Evolutionary conservation across 1,284 basidiomycete genomes (phyloP).

Genomic region (Heterobasidion parviporum): DNA sequence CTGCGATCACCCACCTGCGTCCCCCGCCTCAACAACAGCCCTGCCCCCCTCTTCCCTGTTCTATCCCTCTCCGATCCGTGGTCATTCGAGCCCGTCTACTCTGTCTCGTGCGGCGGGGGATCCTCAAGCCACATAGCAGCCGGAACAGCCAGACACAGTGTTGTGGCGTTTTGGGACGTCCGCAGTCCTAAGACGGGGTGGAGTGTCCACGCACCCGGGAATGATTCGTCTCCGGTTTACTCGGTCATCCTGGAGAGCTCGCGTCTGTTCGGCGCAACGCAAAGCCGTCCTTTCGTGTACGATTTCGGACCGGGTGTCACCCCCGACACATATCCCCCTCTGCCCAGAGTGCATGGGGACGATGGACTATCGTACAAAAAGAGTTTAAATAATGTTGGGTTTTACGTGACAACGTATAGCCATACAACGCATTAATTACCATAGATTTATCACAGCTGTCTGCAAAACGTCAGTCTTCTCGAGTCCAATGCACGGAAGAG

Average conservation of each 20-base stretch:
- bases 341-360: constrained; percentile 24
- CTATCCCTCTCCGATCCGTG: constrained; percentile 56
- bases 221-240: constrained; percentile 69
- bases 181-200: constrained; percentile 51
- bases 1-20: constrained; percentile 37
- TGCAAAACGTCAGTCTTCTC: too few species aligned
- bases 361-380: constrained; percentile 32
- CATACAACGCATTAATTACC: constrained; percentile 7
- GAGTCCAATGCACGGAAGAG: not conserved
- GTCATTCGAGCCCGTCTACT: constrained; percentile 65
- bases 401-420: constrained; percentile 35
- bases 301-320: constrained; percentile 66
- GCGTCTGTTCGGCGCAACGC: constrained; percentile 65
- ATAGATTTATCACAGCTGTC: not conserved
- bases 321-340: constrained; percentile 45
- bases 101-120: constrained; percentile 62
- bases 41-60: constrained; percentile 38
- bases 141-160: constrained; percentile 64
- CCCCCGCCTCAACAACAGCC: constrained; percentile 11
- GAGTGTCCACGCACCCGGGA: constrained; percentile 70
- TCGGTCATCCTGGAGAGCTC: constrained; percentile 62
- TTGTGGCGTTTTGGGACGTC: constrained; percentile 73
- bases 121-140: constrained; percentile 56
- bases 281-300: constrained; percentile 64
- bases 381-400: constrained; percentile 30